Percentiles rank a stretch among this genome's conserved stretches.
These are phyloP conservation scores for Eragrostis tef DNA, from an alignment of 202 grass and related monocot species.

Conservation along the genomic window DNA sequence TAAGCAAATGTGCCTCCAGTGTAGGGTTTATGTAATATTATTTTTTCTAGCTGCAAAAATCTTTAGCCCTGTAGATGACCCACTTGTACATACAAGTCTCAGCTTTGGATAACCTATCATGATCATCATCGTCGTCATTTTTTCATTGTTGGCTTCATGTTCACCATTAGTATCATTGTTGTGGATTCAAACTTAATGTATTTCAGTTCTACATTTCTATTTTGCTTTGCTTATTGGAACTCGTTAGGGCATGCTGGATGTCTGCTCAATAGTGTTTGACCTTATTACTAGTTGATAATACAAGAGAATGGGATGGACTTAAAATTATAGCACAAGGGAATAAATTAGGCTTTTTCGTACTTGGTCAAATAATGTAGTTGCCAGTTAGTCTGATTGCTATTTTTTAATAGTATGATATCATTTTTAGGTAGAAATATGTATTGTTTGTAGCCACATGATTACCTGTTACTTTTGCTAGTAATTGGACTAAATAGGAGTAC, in stretches of 20 bases:
- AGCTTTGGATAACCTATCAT: constrained; percentile 17
- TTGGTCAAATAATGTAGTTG: background rate
- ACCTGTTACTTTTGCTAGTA: constrained; percentile 3
- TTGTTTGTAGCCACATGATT: background rate
- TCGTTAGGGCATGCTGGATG: background rate
- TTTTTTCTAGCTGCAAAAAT: background rate
- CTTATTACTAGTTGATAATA: constrained; percentile 5
- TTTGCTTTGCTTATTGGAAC: too few species aligned
- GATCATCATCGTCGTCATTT: background rate
- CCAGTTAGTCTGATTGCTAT: constrained; percentile 5
- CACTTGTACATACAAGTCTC: constrained; percentile 14
- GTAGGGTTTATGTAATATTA: background rate
- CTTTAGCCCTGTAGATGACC: background rate
- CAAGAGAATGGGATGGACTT: background rate
- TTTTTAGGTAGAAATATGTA: background rate
- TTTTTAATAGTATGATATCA: constrained; percentile 10
- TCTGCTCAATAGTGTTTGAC: background rate
- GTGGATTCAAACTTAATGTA: too few species aligned
- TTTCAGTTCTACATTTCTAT: too few species aligned
- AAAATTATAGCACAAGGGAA: constrained; percentile 2
- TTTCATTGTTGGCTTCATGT: background rate
- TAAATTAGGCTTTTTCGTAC: constrained; percentile 5
- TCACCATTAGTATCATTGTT: too few species aligned
- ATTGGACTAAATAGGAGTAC: constrained; percentile 31
- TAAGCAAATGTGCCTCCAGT: background rate